phyloP scores from a whole-genome alignment of 768 basidiomycete genomes.

The Ramaria sp. region DNA sequence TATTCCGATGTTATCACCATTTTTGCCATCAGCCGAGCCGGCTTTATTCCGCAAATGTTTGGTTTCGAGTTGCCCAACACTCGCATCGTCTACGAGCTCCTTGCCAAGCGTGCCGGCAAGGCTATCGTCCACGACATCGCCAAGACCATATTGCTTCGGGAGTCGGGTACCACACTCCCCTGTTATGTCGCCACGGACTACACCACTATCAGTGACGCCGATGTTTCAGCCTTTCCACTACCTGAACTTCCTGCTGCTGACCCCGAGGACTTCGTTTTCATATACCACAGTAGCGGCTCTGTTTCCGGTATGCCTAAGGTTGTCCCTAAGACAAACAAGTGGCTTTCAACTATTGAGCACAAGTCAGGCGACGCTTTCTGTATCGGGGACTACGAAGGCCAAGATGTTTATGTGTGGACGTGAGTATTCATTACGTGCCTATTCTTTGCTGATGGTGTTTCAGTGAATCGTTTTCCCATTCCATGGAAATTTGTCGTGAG shows the following conservation, averaged over 20 bases:
- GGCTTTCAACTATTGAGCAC: constrained; percentile 50
- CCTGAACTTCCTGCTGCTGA: constrained; percentile 30
- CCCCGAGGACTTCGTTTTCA: constrained; percentile 41
- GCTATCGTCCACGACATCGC: constrained; percentile 50
- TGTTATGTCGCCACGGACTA: constrained; percentile 27
- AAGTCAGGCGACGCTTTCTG: constrained; percentile 46
- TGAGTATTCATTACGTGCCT: constrained; percentile 27
- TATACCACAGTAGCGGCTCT: constrained; percentile 76
- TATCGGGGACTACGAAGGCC: constrained; percentile 38
- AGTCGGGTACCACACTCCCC: neutral
- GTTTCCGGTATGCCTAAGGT: constrained; percentile 80
- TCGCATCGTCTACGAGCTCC: constrained; percentile 56
- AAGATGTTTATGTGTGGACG: constrained; percentile 69
- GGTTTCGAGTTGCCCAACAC: constrained; percentile 70
- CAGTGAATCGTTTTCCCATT: constrained; percentile 81
- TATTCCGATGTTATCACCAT: constrained; percentile 65
- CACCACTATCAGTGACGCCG: constrained; percentile 26
- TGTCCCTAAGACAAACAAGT: constrained; percentile 57
- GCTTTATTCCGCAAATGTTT: constrained; percentile 70
- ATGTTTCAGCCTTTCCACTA: constrained; percentile 26
- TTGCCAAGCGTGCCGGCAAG: constrained; percentile 48
- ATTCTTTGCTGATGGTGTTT: constrained; percentile 22
- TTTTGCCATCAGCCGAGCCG: constrained; percentile 65
- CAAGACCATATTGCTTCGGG: neutral
- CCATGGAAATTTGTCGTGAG: constrained; percentile 62